These are phyloP conservation scores for Oryza brachyantha DNA, from an alignment of 176 grass and related monocot species.

Conservation along the genomic window DNA sequence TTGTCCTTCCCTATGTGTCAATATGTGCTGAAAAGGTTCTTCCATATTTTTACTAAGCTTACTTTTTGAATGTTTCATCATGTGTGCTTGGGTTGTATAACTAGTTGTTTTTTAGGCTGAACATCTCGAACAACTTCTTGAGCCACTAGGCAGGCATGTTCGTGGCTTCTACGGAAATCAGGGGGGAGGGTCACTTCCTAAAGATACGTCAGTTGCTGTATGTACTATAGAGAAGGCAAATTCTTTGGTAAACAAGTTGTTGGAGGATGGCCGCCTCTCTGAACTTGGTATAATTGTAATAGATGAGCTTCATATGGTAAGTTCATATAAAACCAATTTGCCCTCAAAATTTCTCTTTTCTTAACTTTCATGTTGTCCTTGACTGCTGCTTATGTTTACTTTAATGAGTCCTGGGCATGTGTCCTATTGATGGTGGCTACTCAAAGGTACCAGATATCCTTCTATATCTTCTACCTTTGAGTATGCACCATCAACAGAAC, in stretches of 20 bases:
- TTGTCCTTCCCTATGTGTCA: slow-evolving; percentile 97
- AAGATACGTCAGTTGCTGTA: slow-evolving; percentile 96
- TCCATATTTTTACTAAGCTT: slow-evolving; percentile 8
- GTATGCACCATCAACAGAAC: too few relatives aligned
- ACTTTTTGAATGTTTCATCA: slow-evolving; percentile 22
- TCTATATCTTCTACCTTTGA: too few relatives aligned
- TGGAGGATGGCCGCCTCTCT: slow-evolving; percentile 92
- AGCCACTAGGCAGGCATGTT: slow-evolving; percentile 89
- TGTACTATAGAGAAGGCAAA: slow-evolving; percentile 99
- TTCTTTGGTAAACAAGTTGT: slow-evolving; percentile 83
- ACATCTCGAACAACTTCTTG: slow-evolving; percentile 94
- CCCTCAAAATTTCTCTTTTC: slow-evolving; percentile 16
- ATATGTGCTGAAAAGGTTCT: slow-evolving; percentile 92
- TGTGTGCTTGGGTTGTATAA: slow-evolving; percentile 19
- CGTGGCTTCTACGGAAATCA: slow-evolving; percentile 91
- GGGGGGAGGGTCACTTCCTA: slow-evolving; percentile 76
- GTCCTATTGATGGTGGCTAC: too few relatives aligned
- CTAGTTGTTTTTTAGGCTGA: slow-evolving; percentile 60
- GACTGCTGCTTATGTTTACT: slow-evolving; percentile 16
- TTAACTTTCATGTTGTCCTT: neutral
- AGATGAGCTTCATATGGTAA: slow-evolving; percentile 99
- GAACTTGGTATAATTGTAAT: slow-evolving; percentile 99
- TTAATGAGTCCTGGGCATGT: neutral
- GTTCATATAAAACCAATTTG: slow-evolving; percentile 16
- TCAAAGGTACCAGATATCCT: too few relatives aligned